Conservation (phyloP, 2,329 filamentous ascomycete species). For the Cercospora janseana region DNA sequence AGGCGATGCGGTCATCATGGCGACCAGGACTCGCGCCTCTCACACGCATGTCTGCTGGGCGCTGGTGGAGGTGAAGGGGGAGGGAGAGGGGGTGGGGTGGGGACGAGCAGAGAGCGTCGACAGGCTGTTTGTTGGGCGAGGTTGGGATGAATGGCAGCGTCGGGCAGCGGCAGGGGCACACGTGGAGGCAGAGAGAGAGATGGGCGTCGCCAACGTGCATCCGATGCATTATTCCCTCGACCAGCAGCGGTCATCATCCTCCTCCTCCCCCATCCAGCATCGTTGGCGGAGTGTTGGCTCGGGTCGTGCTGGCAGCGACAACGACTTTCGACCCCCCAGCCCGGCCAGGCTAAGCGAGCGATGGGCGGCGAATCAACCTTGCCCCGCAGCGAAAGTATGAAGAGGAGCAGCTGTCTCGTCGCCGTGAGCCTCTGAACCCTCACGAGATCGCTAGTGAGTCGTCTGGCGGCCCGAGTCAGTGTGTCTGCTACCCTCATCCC, state of each 20-base stretch:
- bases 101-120: not conserved
- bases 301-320: too few species aligned
- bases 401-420: conserved; percentile 4
- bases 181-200: too few species aligned
- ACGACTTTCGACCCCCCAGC: not conserved
- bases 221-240: not conserved
- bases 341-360: not conserved
- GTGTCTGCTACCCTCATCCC: not conserved
- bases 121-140: not conserved
- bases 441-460: not conserved
- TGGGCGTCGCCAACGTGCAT: not conserved
- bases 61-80: too few species aligned
- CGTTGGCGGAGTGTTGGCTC: not conserved
- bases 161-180: too few species aligned
- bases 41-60: not conserved
- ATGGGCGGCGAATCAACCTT: not conserved
- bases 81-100: not conserved
- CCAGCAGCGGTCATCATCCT: not conserved
- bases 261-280: too few species aligned
- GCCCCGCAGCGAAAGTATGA: conserved; percentile 4
- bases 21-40: too few species aligned
- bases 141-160: too few species aligned
- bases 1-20: not conserved
- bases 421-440: not conserved
- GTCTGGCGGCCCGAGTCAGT: not conserved